Evolutionary conservation across 805 yeast species (phyloP).

Genomic region (Kuraishia piskuri): DNA sequence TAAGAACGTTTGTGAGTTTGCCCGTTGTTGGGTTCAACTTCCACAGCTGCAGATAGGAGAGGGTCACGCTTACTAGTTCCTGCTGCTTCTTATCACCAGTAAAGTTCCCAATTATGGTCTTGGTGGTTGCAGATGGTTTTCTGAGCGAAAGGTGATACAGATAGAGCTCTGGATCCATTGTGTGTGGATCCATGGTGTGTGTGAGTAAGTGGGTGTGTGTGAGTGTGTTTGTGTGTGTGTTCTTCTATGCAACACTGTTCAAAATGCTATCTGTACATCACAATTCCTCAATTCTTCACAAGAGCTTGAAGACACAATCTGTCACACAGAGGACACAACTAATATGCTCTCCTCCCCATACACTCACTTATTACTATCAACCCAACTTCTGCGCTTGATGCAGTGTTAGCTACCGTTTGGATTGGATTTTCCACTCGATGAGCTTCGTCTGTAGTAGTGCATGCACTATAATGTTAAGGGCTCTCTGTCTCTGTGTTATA

Average conservation of each 20-base stretch:
- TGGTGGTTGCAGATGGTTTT: conserved; percentile 43
- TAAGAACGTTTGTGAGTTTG: conserved; percentile 31
- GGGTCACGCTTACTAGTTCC: conserved; percentile 52
- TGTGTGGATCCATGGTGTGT: not conserved
- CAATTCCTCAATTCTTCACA: too few species aligned
- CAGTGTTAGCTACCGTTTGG: not conserved
- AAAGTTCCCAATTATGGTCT: conserved; percentile 64
- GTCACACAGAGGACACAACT: too few species aligned
- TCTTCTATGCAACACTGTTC: too few species aligned
- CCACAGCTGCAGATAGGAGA: conserved; percentile 46
- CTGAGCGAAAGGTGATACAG: conserved; percentile 69
- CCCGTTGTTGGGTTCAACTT: conserved; percentile 49
- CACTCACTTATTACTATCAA: not conserved
- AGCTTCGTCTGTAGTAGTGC: not conserved
- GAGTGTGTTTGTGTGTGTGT: too few species aligned
- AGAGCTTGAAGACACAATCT: too few species aligned
- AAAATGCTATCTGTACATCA: too few species aligned
- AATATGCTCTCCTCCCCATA: not conserved
- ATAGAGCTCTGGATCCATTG: conserved; percentile 26
- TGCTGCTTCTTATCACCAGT: conserved; percentile 45
- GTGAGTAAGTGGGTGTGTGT: too few species aligned
- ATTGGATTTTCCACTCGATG: not conserved
- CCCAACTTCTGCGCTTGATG: not conserved
- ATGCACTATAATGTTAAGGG: too few species aligned
- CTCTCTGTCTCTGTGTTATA: too few species aligned